Evolutionary conservation across 2,329 filamentous ascomycete species (phyloP).

Genomic region (Rutstroemia sp.): DNA sequence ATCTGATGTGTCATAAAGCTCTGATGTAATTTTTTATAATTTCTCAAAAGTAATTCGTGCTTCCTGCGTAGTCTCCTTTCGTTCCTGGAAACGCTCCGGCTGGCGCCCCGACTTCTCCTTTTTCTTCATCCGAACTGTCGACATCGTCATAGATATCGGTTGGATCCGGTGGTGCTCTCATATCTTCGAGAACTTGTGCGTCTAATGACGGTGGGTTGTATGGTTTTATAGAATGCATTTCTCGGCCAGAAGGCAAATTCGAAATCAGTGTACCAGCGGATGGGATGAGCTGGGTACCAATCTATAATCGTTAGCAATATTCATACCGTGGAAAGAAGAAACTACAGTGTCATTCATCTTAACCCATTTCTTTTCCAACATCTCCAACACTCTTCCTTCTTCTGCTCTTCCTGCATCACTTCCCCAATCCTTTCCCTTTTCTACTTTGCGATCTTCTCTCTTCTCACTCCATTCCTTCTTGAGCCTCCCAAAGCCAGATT

Average conservation of each 20-base stretch:
- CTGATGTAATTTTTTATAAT: not conserved
- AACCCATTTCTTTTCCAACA: conserved; percentile 82
- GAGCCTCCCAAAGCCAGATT: conserved; percentile 50
- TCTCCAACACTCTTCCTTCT: conserved; percentile 77
- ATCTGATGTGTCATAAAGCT: not conserved
- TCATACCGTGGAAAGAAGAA: not conserved
- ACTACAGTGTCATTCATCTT: conserved; percentile 87
- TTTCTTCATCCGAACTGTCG: conserved; percentile 36
- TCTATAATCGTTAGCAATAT: conserved; percentile 38
- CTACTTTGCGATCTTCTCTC: conserved; percentile 70
- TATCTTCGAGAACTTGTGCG: conserved; percentile 53
- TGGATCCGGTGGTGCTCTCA: conserved; percentile 46
- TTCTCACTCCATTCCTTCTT: conserved; percentile 71
- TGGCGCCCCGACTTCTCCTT: conserved; percentile 18
- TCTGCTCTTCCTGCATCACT: conserved; percentile 78
- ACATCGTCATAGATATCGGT: conserved; percentile 36
- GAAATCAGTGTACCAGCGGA: conserved; percentile 63
- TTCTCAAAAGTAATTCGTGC: conserved; percentile 23
- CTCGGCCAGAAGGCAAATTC: conserved; percentile 79
- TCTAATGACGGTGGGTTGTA: conserved; percentile 62
- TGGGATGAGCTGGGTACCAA: conserved; percentile 74
- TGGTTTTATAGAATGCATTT: conserved; percentile 67
- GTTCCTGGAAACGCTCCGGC: conserved; percentile 46
- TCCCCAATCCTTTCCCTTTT: conserved; percentile 68
- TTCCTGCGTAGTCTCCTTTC: conserved; percentile 32